Conservation (phyloP, 192 early-diverging fungal species). For the Funneliformis geosporum region DNA sequence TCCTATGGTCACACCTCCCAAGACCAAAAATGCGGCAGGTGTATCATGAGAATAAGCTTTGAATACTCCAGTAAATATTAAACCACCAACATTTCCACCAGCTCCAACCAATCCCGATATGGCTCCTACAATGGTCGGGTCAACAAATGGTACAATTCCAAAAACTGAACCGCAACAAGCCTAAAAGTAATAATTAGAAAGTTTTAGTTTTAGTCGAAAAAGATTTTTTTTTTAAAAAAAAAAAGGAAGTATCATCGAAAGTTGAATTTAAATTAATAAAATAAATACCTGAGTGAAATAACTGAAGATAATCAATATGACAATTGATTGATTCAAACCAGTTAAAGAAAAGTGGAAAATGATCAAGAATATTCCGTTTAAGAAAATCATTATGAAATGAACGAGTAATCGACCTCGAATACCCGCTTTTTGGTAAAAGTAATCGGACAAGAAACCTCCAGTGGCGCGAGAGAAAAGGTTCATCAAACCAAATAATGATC, state of each 20-base stretch:
- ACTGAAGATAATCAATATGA: conserved; percentile 54
- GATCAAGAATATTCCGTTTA: conserved; percentile 51
- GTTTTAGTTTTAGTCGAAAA: background rate
- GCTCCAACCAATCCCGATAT: conserved; percentile 67
- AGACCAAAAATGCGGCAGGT: conserved; percentile 43
- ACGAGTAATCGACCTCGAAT: conserved; percentile 51
- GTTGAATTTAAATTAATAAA: background rate
- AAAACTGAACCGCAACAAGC: conserved; percentile 60
- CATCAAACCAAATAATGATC: conserved; percentile 67
- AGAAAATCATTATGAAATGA: conserved; percentile 47
- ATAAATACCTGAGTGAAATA: conserved; percentile 46
- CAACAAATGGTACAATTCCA: conserved; percentile 62
- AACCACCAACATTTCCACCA: conserved; percentile 62
- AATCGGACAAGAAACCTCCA: conserved; percentile 61
- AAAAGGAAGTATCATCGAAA: background rate
- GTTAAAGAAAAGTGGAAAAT: conserved; percentile 45
- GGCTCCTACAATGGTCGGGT: conserved; percentile 45
- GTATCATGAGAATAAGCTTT: conserved; percentile 41
- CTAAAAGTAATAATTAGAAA: background rate
- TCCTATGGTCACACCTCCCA: conserved; percentile 42
- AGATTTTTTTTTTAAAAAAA: background rate
- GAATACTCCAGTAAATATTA: conserved; percentile 60
- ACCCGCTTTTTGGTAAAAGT: conserved; percentile 35
- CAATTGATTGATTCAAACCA: conserved; percentile 39
- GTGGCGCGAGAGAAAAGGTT: conserved; percentile 64